These are phyloP conservation scores for Linaria vulgaris DNA, from an alignment of 257 asterid species.

Conservation along the genomic window DNA sequence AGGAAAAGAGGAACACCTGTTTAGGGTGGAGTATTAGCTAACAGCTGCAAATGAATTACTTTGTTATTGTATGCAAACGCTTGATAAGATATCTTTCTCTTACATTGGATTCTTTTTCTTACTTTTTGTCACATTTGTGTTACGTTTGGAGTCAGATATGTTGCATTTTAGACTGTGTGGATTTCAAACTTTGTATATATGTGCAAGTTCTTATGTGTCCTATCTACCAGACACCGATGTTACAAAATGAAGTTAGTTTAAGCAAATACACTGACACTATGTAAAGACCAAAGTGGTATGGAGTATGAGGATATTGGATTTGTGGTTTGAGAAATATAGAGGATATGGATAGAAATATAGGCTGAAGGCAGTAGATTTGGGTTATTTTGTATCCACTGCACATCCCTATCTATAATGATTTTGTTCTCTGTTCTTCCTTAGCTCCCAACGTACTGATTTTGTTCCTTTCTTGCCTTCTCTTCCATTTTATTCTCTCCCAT, in stretches of 20 bases:
- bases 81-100: neutral
- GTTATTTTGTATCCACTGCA: neutral
- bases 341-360: constrained; percentile 7
- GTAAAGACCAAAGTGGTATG: neutral
- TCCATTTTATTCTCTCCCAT: constrained; percentile 3
- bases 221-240: neutral
- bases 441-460: neutral
- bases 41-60: neutral
- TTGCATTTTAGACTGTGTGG: neutral
- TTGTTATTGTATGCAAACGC: neutral
- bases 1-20: neutral
- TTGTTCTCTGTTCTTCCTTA: neutral
- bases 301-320: constrained; percentile 1
- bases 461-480: constrained; percentile 5
- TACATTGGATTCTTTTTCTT: neutral
- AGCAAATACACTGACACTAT: constrained; percentile 1
- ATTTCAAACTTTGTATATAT: neutral
- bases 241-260: neutral
- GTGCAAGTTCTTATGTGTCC: neutral
- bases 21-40: too few relatives aligned
- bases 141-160: neutral
- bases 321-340: neutral
- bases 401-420: neutral
- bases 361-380: neutral
- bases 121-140: neutral